Evolutionary conservation across 2,329 filamentous ascomycete species (phyloP).

Genomic region (Fusarium albosuccineum): DNA sequence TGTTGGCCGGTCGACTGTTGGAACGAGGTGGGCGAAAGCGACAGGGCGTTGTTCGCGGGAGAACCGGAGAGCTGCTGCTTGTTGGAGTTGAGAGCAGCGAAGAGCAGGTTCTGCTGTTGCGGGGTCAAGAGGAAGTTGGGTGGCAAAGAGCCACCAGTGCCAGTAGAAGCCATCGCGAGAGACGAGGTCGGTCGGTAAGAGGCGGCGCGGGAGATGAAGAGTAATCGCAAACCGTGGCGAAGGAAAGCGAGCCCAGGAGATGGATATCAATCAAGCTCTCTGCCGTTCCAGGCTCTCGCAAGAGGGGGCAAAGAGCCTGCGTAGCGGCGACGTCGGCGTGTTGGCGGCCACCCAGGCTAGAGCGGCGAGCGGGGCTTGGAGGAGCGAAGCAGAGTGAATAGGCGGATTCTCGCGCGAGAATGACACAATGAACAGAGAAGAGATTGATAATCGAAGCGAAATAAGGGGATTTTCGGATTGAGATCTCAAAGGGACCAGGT

Average conservation of each 20-base stretch:
- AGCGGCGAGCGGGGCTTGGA: slow-evolving; percentile 28
- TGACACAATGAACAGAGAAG: slow-evolving; percentile 17
- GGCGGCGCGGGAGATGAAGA: slow-evolving; percentile 14
- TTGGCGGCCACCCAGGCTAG: slow-evolving; percentile 23
- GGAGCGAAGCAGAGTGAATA: slow-evolving; percentile 4
- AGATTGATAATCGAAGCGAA: slow-evolving; percentile 12
- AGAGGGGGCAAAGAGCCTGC: slow-evolving; percentile 44
- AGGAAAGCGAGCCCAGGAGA: slow-evolving; percentile 4
- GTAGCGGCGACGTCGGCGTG: slow-evolving; percentile 40
- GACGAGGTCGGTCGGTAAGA: slow-evolving; percentile 11
- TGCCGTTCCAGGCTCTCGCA: slow-evolving; percentile 43
- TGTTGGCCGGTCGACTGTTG: slow-evolving; percentile 62
- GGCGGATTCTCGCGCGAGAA: slow-evolving; percentile 18
- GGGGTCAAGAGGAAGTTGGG: slow-evolving; percentile 77
- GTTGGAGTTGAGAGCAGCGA: slow-evolving; percentile 82
- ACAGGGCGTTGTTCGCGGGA: slow-evolving; percentile 54
- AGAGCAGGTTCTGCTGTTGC: slow-evolving; percentile 81
- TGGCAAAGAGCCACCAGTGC: slow-evolving; percentile 57
- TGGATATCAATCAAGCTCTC: slow-evolving; percentile 44
- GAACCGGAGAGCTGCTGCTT: slow-evolving; percentile 54
- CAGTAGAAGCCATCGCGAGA: slow-evolving; percentile 64
- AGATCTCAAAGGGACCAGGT: slow-evolving; percentile 31
- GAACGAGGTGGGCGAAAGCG: slow-evolving; percentile 63
- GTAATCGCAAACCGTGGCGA: slow-evolving; percentile 22
- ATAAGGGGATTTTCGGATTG: slow-evolving; percentile 39